Evolutionary conservation across 2,329 filamentous ascomycete genomes (phyloP).

Genomic region (Chrysosporium queenslandicum): DNA sequence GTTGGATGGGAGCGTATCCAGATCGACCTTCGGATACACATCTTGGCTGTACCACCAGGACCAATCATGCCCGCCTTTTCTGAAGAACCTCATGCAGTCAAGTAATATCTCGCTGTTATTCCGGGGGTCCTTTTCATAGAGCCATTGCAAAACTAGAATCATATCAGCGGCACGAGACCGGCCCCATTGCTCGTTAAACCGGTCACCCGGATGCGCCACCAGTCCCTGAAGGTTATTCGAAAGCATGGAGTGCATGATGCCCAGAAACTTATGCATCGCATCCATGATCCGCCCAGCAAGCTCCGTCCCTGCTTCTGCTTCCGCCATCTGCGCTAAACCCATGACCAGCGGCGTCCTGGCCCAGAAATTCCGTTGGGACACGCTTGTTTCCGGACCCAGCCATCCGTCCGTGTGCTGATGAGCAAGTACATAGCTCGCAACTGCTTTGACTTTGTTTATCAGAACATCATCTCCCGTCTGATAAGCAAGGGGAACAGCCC

Average conservation of each 20-base stretch:
- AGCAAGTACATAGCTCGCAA: conserved; percentile 41
- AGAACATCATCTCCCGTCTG: conserved; percentile 40
- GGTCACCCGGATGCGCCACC: conserved; percentile 36
- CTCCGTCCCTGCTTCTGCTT: conserved; percentile 37
- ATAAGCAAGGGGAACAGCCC: conserved; percentile 48
- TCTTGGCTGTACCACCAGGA: conserved; percentile 32
- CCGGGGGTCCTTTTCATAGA: conserved; percentile 38
- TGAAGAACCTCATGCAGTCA: conserved; percentile 37
- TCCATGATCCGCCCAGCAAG: conserved; percentile 39
- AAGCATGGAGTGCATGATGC: conserved; percentile 47
- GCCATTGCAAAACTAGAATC: conserved; percentile 41
- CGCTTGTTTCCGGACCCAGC: conserved; percentile 45
- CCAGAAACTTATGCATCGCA: conserved; percentile 43
- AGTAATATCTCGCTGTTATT: conserved; percentile 29
- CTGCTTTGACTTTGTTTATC: conserved; percentile 41
- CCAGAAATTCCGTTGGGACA: conserved; percentile 43
- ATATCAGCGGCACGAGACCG: conserved; percentile 36
- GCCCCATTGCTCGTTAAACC: conserved; percentile 36
- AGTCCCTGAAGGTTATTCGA: conserved; percentile 44
- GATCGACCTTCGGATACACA: conserved; percentile 30
- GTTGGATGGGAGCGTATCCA: conserved; percentile 26
- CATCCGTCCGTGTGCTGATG: conserved; percentile 47
- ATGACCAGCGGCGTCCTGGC: conserved; percentile 44
- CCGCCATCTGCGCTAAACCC: conserved; percentile 40
- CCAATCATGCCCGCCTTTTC: conserved; percentile 34